A percentile compares a stretch with the other conserved stretches of the same genome.
phyloP scores from a whole-genome alignment of 2,329 filamentous ascomycete species.

The Penicillium sp. region DNA sequence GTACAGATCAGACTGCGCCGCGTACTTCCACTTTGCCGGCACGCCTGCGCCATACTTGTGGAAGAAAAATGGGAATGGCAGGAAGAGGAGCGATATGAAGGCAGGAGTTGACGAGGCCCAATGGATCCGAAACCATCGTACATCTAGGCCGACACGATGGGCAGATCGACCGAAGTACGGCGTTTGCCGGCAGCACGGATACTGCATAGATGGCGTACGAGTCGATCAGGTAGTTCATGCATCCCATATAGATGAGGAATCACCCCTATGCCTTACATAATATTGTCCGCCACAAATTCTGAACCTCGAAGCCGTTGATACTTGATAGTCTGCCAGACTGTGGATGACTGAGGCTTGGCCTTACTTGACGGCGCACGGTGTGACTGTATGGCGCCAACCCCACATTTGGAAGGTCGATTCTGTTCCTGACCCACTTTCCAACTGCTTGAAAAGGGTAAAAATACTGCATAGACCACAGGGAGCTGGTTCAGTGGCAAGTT shows the following conservation, averaged over 20 bases:
- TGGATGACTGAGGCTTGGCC: neutral
- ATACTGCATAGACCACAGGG: neutral
- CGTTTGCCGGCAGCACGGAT: slow-evolving; percentile 5
- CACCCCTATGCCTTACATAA: slow-evolving; percentile 1
- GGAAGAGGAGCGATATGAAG: neutral
- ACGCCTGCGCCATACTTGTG: slow-evolving; percentile 5
- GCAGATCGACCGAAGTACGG: slow-evolving; percentile 8
- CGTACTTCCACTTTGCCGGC: slow-evolving; percentile 4
- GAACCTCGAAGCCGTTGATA: neutral
- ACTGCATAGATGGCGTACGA: slow-evolving; percentile 8
- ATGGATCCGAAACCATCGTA: slow-evolving; percentile 4
- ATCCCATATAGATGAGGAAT: slow-evolving; percentile 6
- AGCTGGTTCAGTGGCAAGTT: too few relatives aligned
- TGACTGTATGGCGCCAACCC: neutral
- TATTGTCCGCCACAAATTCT: neutral
- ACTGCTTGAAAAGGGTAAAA: neutral
- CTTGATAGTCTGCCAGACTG: neutral
- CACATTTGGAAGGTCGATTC: neutral
- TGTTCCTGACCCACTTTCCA: neutral
- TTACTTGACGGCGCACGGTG: neutral
- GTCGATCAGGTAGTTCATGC: slow-evolving; percentile 12
- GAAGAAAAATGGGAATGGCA: slow-evolving; percentile 8
- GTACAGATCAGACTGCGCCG: slow-evolving; percentile 1
- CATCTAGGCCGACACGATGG: slow-evolving; percentile 4
- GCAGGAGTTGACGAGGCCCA: slow-evolving; percentile 4